These are phyloP conservation scores for Crassisporium funariophilum DNA, from an alignment of 768 basidiomycete species.

Conservation along the genomic window DNA sequence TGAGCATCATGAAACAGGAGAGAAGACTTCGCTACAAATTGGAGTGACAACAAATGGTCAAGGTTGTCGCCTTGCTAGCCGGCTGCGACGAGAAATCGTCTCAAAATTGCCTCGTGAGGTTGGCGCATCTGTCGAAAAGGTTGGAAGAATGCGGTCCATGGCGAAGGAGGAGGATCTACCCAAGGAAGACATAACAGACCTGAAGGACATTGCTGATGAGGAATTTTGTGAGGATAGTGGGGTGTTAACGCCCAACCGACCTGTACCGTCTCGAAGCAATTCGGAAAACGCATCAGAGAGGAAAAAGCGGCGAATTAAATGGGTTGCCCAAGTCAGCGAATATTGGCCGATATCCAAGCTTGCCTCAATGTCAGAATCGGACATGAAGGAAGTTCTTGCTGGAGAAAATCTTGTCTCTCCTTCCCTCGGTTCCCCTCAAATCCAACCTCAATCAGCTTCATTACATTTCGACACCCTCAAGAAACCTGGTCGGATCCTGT, in stretches of 20 bases:
- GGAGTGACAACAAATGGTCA: conserved; percentile 90
- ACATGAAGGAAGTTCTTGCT: conserved; percentile 67
- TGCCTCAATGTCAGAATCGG: conserved; percentile 62
- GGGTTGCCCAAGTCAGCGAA: conserved; percentile 95
- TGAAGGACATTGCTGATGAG: conserved; percentile 33
- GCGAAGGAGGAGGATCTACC: conserved; percentile 37
- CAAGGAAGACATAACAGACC: conserved; percentile 14
- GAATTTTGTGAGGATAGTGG: conserved; percentile 57
- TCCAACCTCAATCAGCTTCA: conserved; percentile 20
- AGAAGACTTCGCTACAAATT: conserved; percentile 62
- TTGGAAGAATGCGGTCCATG: conserved; percentile 67
- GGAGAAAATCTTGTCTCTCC: conserved; percentile 29
- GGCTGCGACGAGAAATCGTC: conserved; percentile 84
- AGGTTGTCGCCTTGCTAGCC: conserved; percentile 81
- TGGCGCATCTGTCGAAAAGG: conserved; percentile 72
- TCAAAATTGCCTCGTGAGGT: conserved; percentile 69
- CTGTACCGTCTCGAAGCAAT: conserved; percentile 53
- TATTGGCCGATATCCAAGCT: conserved; percentile 89
- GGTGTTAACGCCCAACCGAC: conserved; percentile 65
- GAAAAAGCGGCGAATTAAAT: conserved; percentile 75
- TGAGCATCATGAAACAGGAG: conserved; percentile 45
- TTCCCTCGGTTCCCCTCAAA: conserved; percentile 9
- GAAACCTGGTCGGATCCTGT: conserved; percentile 71
- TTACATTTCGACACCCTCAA: conserved; percentile 37
- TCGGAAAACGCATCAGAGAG: conserved; percentile 46